Conservation (phyloP, 1,139 yeast species). For the Yamadazyma trypodendri region DNA sequence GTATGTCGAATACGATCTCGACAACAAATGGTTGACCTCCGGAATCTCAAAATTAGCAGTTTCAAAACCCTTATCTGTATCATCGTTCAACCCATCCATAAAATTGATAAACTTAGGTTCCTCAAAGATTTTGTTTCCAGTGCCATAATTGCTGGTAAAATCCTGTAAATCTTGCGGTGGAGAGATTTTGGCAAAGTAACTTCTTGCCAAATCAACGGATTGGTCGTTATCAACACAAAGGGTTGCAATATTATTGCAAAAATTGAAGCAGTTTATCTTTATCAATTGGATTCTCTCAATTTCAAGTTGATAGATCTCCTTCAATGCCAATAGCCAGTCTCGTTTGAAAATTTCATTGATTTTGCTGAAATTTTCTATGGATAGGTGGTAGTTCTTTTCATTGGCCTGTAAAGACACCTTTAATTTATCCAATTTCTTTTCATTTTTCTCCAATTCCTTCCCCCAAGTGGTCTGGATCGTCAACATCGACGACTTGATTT, state of each 20-base stretch:
- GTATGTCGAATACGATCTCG: constrained; percentile 34
- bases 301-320: constrained; percentile 73
- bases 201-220: constrained; percentile 67
- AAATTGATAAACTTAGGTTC: constrained; percentile 50
- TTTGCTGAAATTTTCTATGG: constrained; percentile 60
- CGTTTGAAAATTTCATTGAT: constrained; percentile 70
- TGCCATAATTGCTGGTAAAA: constrained; percentile 57
- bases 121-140: constrained; percentile 64
- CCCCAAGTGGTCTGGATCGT: constrained; percentile 77
- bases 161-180: constrained; percentile 58
- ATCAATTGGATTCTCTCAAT: constrained; percentile 73
- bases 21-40: constrained; percentile 31
- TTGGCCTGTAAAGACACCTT: constrained; percentile 46
- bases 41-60: constrained; percentile 37
- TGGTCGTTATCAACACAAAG: constrained; percentile 80
- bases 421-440: constrained; percentile 59
- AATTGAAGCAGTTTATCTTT: constrained; percentile 80
- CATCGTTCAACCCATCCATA: constrained; percentile 37
- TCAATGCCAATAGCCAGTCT: constrained; percentile 76
- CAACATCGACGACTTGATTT: constrained; percentile 57
- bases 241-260: constrained; percentile 72
- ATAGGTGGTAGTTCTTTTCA: constrained; percentile 58
- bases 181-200: constrained; percentile 66
- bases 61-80: constrained; percentile 20
- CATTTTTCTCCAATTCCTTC: constrained; percentile 67